Base-by-base conservation (phyloP, 169 alveolate genomes). In the Cyclospora cayetanensis region DNA sequence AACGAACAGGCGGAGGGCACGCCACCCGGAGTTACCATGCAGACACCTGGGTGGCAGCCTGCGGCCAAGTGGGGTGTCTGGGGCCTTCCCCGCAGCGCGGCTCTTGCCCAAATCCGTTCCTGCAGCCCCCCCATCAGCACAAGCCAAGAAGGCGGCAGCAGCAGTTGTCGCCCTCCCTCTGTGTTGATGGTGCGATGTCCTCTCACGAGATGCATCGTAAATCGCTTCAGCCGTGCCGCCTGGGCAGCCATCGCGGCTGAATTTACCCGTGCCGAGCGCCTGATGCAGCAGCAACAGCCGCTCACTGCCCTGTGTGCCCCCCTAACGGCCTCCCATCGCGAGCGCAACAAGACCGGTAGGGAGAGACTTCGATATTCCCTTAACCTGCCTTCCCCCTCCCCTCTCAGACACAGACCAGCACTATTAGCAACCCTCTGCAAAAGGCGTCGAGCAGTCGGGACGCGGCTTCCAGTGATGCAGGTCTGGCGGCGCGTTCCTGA, bases 111-210 rank as follows among this genome's bases (percentile, higher is more conserved):
- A 31, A 25, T 31, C 70, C 27, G 20, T n/a, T 31, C 70, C 27
- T 11, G 25, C 70, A 3, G 35, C 18, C 20, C 25, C 70, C 20
- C n/a, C n/a, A n/a, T n/a, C n/a, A n/a, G n/a, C n/a, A n/a, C n/a
- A n/a, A n/a, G 70, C 70, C 20, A 55, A 25, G 25, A 31, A 25
- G 25, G 18, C 70, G 25, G 70, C 70, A 55, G 70, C 70, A 55
- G 70, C 70, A 55, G 70, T 31, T 25, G 25, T 4, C 35, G 25
- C 25, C 5, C 70, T 55, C 35, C 70, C 25, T 31, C 70, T 55
- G 70, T 55, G 63, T n/a, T 77, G 68, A 65, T 42, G 1, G 29
- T 77, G 68, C 20, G 70, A 31, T 77, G 87, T 27, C 87, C 87
- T 11, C 43, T 77, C 25, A 42, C 87, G 41, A 37, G 87, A 4